Evolutionary conservation across 345 rosid genomes (phyloP).

Genomic region (Psidium guajava): DNA sequence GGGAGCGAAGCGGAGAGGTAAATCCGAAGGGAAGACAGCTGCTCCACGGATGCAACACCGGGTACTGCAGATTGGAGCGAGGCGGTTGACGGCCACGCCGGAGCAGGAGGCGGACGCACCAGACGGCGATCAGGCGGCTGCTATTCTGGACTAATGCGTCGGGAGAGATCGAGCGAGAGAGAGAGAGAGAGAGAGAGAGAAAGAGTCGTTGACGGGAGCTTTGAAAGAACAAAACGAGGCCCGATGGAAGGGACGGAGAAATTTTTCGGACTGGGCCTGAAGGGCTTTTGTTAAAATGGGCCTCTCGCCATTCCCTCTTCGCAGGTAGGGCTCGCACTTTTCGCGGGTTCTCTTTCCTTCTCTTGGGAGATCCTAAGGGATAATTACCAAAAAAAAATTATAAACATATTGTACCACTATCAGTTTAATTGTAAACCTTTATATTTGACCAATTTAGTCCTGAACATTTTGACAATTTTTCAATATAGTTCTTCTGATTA

Average conservation of each 20-base stretch:
- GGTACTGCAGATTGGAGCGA: not conserved
- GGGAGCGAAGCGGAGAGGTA: not conserved
- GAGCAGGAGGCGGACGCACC: not conserved
- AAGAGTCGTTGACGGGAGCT: not conserved
- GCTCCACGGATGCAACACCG: not conserved
- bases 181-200: not conserved
- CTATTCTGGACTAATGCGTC: not conserved
- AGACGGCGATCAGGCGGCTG: not conserved
- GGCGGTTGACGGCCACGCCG: not conserved
- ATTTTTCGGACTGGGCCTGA: not conserved
- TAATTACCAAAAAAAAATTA: too few species aligned
- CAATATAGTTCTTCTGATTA: not conserved
- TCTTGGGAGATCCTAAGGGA: not conserved
- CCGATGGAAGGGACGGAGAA: not conserved
- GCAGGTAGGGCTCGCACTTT: too few species aligned
- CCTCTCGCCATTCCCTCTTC: not conserved
- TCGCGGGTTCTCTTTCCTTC: too few species aligned
- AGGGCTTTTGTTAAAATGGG: not conserved
- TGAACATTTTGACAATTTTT: not conserved
- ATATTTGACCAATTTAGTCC: not conserved
- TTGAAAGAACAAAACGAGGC: not conserved
- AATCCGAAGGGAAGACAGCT: not conserved
- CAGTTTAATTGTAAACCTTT: not conserved
- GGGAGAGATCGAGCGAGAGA: not conserved
- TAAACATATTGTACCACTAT: rapidly evolving